These are phyloP conservation scores for Liquidambar formosana DNA, from an alignment of 164 flowering plant genomes.

Conservation along the genomic window DNA sequence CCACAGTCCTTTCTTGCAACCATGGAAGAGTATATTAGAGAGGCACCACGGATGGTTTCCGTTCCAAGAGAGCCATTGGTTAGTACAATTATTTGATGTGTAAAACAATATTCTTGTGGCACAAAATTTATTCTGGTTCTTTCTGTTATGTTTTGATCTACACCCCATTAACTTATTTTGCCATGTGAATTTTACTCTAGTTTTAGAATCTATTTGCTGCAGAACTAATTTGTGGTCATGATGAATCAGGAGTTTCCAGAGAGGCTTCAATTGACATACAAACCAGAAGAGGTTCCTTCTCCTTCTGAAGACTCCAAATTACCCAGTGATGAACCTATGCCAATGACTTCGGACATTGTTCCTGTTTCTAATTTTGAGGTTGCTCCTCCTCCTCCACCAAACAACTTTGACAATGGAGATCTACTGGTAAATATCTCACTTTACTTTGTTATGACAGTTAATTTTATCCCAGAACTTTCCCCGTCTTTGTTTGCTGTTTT, in stretches of 20 bases:
- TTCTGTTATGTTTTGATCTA: neutral
- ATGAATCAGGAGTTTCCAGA: constrained; percentile 64
- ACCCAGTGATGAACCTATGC: constrained; percentile 49
- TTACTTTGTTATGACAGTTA: neutral
- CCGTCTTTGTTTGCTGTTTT: neutral
- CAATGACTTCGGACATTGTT: constrained; percentile 36
- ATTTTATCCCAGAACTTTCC: neutral
- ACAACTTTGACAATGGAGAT: constrained; percentile 63
- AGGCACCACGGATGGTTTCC: constrained; percentile 90
- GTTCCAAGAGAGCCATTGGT: constrained; percentile 78
- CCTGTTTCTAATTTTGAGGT: constrained; percentile 28
- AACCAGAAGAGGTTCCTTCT: constrained; percentile 63
- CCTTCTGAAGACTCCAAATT: constrained; percentile 45
- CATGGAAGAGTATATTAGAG: constrained; percentile 98
- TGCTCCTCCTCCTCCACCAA: constrained; percentile 25
- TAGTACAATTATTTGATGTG: constrained; percentile 28
- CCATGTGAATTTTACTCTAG: neutral
- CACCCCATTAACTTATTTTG: neutral
- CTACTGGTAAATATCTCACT: constrained; percentile 59
- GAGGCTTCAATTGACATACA: constrained; percentile 86
- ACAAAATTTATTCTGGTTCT: neutral
- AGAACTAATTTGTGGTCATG: constrained; percentile 17
- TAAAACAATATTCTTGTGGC: neutral
- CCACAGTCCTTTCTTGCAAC: constrained; percentile 94
- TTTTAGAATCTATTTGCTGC: neutral